phyloP scores from a whole-genome alignment of 2,329 filamentous ascomycete species.

The Talaromyces islandicus region DNA sequence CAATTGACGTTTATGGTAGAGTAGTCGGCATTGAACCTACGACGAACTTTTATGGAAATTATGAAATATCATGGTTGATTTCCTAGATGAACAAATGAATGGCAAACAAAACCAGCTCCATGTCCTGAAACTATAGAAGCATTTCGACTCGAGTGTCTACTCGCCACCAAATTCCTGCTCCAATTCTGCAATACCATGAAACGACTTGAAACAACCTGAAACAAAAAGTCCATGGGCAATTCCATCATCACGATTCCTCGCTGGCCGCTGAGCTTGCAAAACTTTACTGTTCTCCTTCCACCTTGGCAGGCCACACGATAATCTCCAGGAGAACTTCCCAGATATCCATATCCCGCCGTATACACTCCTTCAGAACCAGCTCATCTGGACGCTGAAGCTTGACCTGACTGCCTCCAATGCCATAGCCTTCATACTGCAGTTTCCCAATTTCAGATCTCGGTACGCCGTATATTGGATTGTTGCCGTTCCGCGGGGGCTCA shows the following conservation, averaged over 20 bases:
- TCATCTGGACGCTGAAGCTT: conserved; percentile 54
- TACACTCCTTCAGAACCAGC: conserved; percentile 52
- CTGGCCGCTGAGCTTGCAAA: not conserved
- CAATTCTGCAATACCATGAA: not conserved
- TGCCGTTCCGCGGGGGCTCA: conserved; percentile 22
- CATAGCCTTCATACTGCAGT: conserved; percentile 33
- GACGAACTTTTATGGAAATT: not conserved
- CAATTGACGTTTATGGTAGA: not conserved
- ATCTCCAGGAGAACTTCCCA: conserved; percentile 51
- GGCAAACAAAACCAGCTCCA: no score
- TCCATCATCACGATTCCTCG: not conserved
- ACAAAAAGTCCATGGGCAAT: not conserved
- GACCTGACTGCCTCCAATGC: conserved; percentile 24
- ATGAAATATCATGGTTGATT: not conserved
- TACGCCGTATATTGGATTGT: conserved; percentile 45
- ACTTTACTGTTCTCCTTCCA: not conserved
- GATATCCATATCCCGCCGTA: conserved; percentile 49
- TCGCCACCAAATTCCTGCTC: no score
- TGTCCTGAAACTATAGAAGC: not conserved
- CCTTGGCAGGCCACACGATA: not conserved
- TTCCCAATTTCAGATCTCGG: conserved; percentile 48
- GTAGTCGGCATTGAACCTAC: not conserved
- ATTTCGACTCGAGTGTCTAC: not conserved
- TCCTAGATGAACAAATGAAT: not conserved
- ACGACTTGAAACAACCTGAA: not conserved